These are phyloP conservation scores for Aspergillus olivimuriae DNA, from an alignment of 495 filamentous ascomycete species.

Conservation along the genomic window DNA sequence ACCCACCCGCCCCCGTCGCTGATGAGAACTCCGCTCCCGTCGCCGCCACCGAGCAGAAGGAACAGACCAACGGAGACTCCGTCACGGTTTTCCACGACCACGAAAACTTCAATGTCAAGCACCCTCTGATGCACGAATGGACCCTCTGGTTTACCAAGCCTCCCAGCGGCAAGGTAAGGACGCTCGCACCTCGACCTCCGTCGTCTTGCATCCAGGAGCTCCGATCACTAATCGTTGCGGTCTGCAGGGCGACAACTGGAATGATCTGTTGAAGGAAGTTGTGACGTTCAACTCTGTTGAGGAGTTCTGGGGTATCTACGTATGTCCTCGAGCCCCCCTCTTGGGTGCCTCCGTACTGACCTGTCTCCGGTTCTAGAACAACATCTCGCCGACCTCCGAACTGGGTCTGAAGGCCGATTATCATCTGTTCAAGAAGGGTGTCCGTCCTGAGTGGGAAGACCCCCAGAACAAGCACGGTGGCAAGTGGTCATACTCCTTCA, in stretches of 20 bases:
- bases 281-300: conserved; percentile 98
- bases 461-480: conserved; percentile 96
- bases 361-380: conserved; percentile 62
- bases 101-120: conserved; percentile 98
- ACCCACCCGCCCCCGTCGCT: conserved; percentile 28
- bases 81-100: conserved; percentile 95
- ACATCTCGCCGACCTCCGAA: conserved; percentile 93
- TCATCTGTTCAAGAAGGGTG: conserved; percentile 96
- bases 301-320: conserved; percentile 99
- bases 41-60: conserved; percentile 25
- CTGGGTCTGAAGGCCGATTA: conserved; percentile 97
- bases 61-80: conserved; percentile 44
- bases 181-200: neutral
- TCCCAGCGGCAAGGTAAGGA: conserved; percentile 82
- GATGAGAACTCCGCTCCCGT: conserved; percentile 37
- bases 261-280: conserved; percentile 93
- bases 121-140: conserved; percentile 93
- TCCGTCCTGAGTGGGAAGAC: conserved; percentile 98
- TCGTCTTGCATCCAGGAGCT: conserved; percentile 12
- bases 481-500: conserved; percentile 97
- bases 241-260: conserved; percentile 90
- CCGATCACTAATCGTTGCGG: conserved; percentile 13
- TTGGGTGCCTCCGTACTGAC: neutral
- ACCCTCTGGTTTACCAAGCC: conserved; percentile 99
- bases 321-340: conserved; percentile 42